Evolutionary conservation across 345 rosid genomes (phyloP).

Genomic region (Linum trigynum): DNA sequence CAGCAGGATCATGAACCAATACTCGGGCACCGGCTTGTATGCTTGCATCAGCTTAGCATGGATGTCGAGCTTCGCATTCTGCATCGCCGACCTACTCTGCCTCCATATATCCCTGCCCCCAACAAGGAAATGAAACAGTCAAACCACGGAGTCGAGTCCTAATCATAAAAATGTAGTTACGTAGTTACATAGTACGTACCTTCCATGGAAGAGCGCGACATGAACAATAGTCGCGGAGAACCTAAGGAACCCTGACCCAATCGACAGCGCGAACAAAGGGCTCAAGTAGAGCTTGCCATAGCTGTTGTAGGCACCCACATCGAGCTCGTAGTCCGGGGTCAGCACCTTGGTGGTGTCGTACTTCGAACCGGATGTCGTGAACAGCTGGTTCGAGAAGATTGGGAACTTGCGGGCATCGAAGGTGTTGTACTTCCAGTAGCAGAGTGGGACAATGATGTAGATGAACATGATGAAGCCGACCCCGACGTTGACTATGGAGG

Average conservation of each 20-base stretch:
- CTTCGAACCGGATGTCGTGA: slow-evolving; percentile 59
- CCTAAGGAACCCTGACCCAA: slow-evolving; percentile 97
- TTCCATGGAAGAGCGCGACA: slow-evolving; percentile 92
- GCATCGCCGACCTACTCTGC: slow-evolving; percentile 73
- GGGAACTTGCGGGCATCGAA: slow-evolving; percentile 87
- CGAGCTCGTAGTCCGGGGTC: slow-evolving; percentile 53
- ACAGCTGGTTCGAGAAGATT: slow-evolving; percentile 79
- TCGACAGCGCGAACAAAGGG: slow-evolving; percentile 88
- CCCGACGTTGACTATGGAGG: slow-evolving; percentile 81
- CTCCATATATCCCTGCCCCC: slow-evolving; percentile 60
- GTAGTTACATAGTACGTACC: slow-evolving; percentile 27
- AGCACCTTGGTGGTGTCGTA: slow-evolving; percentile 81
- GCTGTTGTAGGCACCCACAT: slow-evolving; percentile 51
- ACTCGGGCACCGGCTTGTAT: slow-evolving; percentile 87
- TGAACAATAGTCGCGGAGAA: slow-evolving; percentile 92
- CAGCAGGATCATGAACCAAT: slow-evolving; percentile 75
- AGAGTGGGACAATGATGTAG: slow-evolving; percentile 79
- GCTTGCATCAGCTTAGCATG: slow-evolving; percentile 67
- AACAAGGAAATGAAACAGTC: background rate
- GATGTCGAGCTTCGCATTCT: slow-evolving; percentile 63
- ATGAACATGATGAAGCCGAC: slow-evolving; percentile 88
- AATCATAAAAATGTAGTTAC: background rate
- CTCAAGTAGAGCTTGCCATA: slow-evolving; percentile 92
- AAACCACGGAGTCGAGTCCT: background rate
- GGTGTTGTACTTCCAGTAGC: slow-evolving; percentile 89